Evolutionary conservation across 2,329 filamentous ascomycete species (phyloP).

Genomic region (Pseudocercospora cruenta): DNA sequence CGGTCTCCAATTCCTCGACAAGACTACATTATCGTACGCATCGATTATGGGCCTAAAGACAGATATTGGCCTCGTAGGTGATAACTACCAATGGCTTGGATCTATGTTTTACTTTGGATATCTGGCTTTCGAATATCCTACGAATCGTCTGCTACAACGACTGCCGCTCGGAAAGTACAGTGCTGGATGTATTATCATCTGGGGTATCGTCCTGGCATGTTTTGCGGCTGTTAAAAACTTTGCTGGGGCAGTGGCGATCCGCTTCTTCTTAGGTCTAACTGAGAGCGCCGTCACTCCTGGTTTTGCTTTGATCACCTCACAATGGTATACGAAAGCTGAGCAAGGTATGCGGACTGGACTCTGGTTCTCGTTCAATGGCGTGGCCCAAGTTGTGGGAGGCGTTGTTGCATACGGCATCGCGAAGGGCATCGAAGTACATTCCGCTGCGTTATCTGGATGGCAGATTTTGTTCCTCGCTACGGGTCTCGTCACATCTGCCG

Average conservation of each 20-base stretch:
- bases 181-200: slow-evolving; percentile 65
- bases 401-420: slow-evolving; percentile 67
- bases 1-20: slow-evolving; percentile 65
- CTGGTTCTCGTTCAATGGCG: slow-evolving; percentile 72
- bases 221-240: slow-evolving; percentile 67
- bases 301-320: slow-evolving; percentile 68
- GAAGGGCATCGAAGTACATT: slow-evolving; percentile 57
- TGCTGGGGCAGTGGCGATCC: slow-evolving; percentile 63
- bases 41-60: slow-evolving; percentile 54
- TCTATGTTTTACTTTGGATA: slow-evolving; percentile 60
- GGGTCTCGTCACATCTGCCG: slow-evolving; percentile 46
- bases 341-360: slow-evolving; percentile 65
- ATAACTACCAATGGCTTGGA: slow-evolving; percentile 56
- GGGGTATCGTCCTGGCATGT: slow-evolving; percentile 64
- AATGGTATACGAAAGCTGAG: slow-evolving; percentile 74
- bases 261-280: slow-evolving; percentile 70
- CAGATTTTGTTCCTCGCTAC: slow-evolving; percentile 60
- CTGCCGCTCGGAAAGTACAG: slow-evolving; percentile 70
- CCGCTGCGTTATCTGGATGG: slow-evolving; percentile 65
- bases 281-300: slow-evolving; percentile 71
- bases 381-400: slow-evolving; percentile 66
- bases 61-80: slow-evolving; percentile 52
- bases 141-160: slow-evolving; percentile 65
- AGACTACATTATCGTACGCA: slow-evolving; percentile 59
- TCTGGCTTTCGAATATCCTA: slow-evolving; percentile 65